Base-by-base conservation (phyloP, 163 green algal species). In the Chlamydomonas reinhardtii region DNA sequence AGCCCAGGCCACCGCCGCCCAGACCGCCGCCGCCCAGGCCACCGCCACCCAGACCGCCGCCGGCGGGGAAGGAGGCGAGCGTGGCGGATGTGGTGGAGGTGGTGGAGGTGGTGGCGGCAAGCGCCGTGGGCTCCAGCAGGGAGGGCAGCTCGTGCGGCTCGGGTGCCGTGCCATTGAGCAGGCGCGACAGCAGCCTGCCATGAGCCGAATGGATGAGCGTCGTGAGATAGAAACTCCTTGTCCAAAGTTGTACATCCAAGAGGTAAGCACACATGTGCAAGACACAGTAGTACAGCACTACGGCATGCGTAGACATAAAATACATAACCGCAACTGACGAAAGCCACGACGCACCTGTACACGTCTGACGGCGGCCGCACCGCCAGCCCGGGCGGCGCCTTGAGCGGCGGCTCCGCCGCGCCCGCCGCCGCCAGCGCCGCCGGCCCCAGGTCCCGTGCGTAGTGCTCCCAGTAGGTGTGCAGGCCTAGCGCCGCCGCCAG, bases 401-500 rank as follows among this genome's bases (percentile, higher is more conserved):
- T 68, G 43, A 85, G 54, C 24, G 86, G 73, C 77, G 79, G 73
- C 56, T 88, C 70, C 48, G 59, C 56, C 48, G 65, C 78, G 22
- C 66, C 81, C 29, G 71, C 83, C 34, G 88, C 68, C 56, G 32
- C 52, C 24, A 95, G 54, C 16, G 22, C 74, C 20, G 43, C 48
- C 4, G 87, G 87, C 0, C 91, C 92, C 69, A 96, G 70, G 72
- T 97, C 95, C 0, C 95, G 85, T 19, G 82, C 87, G 76, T 98
- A 97, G 61, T 96, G 91, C 84, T 97, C 95, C 43, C 85, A 76
- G 48, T 96, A 96, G 16, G 73, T 35, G 4, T 56, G 16, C 20
- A 91, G 88, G 0, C 80, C 86, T 56, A 96, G 74, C 68, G 86
- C 35, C 15, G 29, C 27, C 5, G 95, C 90, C 48, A 95, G 65